A percentile compares a stretch with the other conserved stretches of the same genome.
phyloP scores from a whole-genome alignment of 2,329 filamentous ascomycete species.

The Mycosphaerella arachidis region DNA sequence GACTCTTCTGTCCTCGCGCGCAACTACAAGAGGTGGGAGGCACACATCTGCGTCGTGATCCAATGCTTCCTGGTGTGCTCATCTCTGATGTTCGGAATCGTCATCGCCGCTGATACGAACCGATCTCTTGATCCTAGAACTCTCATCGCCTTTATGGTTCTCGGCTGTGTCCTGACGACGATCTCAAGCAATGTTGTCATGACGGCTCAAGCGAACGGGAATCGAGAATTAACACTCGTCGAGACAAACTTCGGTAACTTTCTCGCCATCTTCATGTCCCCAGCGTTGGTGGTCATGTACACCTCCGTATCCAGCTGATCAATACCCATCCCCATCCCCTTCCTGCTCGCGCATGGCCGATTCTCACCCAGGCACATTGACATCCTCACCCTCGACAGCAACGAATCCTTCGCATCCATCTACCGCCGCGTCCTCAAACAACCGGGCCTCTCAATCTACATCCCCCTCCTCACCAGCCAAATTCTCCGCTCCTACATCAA shows the following conservation, averaged over 20 bases:
- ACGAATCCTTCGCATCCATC: slow-evolving; percentile 58
- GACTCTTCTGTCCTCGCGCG: slow-evolving; percentile 56
- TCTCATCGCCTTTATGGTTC: slow-evolving; percentile 62
- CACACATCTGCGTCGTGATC: slow-evolving; percentile 64
- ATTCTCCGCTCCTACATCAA: slow-evolving; percentile 53
- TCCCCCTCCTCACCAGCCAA: slow-evolving; percentile 61
- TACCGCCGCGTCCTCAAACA: slow-evolving; percentile 65
- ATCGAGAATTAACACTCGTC: slow-evolving; percentile 44
- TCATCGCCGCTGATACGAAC: slow-evolving; percentile 48
- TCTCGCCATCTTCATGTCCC: slow-evolving; percentile 62
- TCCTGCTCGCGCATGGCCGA: slow-evolving; percentile 22
- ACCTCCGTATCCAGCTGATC: slow-evolving; percentile 50
- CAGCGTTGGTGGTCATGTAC: slow-evolving; percentile 59
- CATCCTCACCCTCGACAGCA: slow-evolving; percentile 20
- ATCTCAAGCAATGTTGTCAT: slow-evolving; percentile 71
- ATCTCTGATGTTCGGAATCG: slow-evolving; percentile 54
- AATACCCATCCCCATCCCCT: too few species aligned
- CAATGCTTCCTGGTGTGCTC: slow-evolving; percentile 65
- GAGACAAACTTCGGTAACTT: slow-evolving; percentile 68
- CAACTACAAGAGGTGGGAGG: slow-evolving; percentile 63
- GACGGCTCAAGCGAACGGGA: slow-evolving; percentile 64
- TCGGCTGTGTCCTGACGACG: slow-evolving; percentile 64
- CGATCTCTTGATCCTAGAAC: slow-evolving; percentile 58
- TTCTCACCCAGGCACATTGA: too few species aligned
- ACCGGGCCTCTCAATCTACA: slow-evolving; percentile 62